These are phyloP conservation scores for Calonectria hawksworthii DNA, from an alignment of 2,329 filamentous ascomycete species.

Conservation along the genomic window DNA sequence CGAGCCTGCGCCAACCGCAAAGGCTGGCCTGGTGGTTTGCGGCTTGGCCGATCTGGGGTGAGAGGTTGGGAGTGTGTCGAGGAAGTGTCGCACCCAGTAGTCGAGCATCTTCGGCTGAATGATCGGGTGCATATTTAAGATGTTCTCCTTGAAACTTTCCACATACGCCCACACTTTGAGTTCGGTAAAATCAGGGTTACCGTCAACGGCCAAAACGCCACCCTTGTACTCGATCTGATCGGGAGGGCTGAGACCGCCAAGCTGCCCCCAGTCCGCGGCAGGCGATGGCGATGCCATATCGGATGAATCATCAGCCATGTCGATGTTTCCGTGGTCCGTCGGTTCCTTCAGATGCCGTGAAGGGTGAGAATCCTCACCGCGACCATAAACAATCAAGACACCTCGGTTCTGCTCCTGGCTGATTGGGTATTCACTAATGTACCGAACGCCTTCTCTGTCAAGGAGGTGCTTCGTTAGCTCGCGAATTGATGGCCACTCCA, in stretches of 20 bases:
- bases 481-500: slow-evolving; percentile 79
- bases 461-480: slow-evolving; percentile 70
- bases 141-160: slow-evolving; percentile 70
- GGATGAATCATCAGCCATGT: slow-evolving; percentile 63
- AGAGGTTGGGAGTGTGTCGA: slow-evolving; percentile 60
- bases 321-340: slow-evolving; percentile 55
- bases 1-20: slow-evolving; percentile 48
- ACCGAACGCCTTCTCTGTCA: slow-evolving; percentile 63
- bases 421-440: slow-evolving; percentile 81
- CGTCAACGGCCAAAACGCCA: slow-evolving; percentile 57
- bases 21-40: slow-evolving; percentile 49
- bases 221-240: slow-evolving; percentile 56
- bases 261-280: slow-evolving; percentile 71
- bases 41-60: slow-evolving; percentile 46
- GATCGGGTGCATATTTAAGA: slow-evolving; percentile 76
- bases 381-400: slow-evolving; percentile 80
- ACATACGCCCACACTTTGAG: slow-evolving; percentile 67
- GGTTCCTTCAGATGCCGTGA: slow-evolving; percentile 62
- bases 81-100: slow-evolving; percentile 66
- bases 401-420: slow-evolving; percentile 81
- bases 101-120: slow-evolving; percentile 67
- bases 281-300: slow-evolving; percentile 68
- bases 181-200: slow-evolving; percentile 68
- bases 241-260: slow-evolving; percentile 65
- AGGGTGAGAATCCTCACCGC: slow-evolving; percentile 79